A percentile compares a stretch with the other conserved stretches of the same genome.
phyloP scores from a whole-genome alignment of 2,329 filamentous ascomycete species.

The Penicillium frequentans region DNA sequence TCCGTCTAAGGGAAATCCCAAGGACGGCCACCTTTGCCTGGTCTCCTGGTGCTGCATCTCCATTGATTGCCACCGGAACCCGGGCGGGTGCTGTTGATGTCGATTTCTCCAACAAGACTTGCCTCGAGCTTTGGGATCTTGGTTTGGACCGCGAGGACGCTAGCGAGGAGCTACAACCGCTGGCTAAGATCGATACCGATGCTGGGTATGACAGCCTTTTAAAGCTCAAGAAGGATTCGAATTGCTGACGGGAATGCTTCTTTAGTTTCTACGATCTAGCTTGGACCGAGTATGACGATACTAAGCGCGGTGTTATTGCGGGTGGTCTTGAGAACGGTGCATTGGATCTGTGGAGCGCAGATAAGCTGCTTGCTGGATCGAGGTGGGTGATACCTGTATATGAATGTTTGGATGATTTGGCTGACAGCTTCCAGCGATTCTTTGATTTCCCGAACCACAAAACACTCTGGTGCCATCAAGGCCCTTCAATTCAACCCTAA shows the following conservation, averaged over 20 bases:
- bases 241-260: constrained; percentile 22
- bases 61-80: constrained; percentile 88
- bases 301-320: constrained; percentile 85
- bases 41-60: constrained; percentile 77
- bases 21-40: constrained; percentile 97
- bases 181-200: constrained; percentile 81
- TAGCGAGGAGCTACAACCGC: constrained; percentile 79
- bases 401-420: not conserved
- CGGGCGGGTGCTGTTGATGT: constrained; percentile 92
- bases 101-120: constrained; percentile 96
- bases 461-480: constrained; percentile 91
- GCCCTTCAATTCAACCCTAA: constrained; percentile 94
- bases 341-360: constrained; percentile 90
- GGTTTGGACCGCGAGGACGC: constrained; percentile 74
- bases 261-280: constrained; percentile 93
- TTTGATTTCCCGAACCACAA: constrained; percentile 80
- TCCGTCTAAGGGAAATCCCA: constrained; percentile 92
- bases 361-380: constrained; percentile 58
- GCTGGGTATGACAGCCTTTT: constrained; percentile 65
- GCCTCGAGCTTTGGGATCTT: constrained; percentile 94
- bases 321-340: constrained; percentile 93
- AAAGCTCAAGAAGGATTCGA: not conserved
- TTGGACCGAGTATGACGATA: constrained; percentile 80
- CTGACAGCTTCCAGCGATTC: constrained; percentile 57
- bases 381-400: constrained; percentile 40